Base-by-base conservation (phyloP, 257 asterid species). In the Primulina huaijiensis region DNA sequence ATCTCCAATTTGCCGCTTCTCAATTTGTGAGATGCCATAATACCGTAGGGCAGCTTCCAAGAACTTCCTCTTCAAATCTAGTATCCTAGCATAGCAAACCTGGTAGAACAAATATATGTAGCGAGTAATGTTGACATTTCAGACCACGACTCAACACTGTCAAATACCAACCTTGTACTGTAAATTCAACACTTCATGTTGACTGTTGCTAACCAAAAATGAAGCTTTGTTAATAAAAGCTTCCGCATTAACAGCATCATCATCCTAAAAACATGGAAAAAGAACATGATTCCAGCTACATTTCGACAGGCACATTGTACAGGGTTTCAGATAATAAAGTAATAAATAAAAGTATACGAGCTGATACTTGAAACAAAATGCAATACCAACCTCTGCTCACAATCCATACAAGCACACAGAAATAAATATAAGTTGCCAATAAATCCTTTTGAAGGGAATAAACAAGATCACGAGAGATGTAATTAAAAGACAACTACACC, bases 11-110 rank as follows among this genome's bases (percentile, higher is more conserved):
- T 88, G 85, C 69, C 97, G 89, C 87, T 91, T 88, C 87, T 94
- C 99, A 72, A 94, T 94, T 79, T 94, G 99, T 68, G 99, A 94
- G 73, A 94, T 94, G 77, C 75, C 98, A 76, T 94, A 91, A 85
- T 94, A 91, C 69, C 97, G 99, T 38, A 94, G 76, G 46, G 98
- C 99, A 83, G 99, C 99, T 89, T 91, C 99, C 82, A 91, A 67
- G 85, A 94, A 94, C 82, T 94, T 91, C 77, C 99, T 88, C 88
- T 94, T 94, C 84, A 94, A 74, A 85, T 94, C 99, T 17, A 94
- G 83, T 74, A 89, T 88, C 77, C 98, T 92, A 60, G 98, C 99
- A 83, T 91, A 89, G 85, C 98, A 89, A 77, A 94, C 98, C 99
- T 94, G 85, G 68, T 53, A 74, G 25, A 65, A 3, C 30, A 65